Base-by-base conservation (phyloP, 2,329 filamentous ascomycete genomes). In the Epichloe gansuensis region DNA sequence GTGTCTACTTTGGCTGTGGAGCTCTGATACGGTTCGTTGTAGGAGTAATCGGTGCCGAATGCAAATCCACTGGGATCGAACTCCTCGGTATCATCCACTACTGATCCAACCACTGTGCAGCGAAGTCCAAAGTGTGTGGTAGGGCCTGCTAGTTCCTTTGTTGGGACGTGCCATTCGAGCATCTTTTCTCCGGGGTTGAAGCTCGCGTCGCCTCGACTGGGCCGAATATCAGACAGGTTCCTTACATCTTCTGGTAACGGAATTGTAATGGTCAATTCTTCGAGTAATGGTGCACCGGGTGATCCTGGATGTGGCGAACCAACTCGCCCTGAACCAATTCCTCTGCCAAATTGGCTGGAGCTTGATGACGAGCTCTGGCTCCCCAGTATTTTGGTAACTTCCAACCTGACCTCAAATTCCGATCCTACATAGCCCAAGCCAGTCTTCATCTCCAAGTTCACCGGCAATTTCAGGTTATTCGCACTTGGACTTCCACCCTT, bases 351-450 rank as follows among this genome's bases (percentile, higher is more conserved):
- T n/a, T 68, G 64, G 27, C 67, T 68, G 1, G 69, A 59, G 7
- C 62, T 60, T 27, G 62, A 60, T 25, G 43, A 48, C 9, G 66
- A 59, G 35, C 61, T 63, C 17, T 70, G 64, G 38, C 68, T 66
- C 27, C 70, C 66, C 55, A 87, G 84, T 31, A 84, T 74, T 60
- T 78, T 85, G 61, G 82, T 83, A 41, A 89, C 76, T 54, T 82
- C 80, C 25, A 95, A 67, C 49, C 87, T 78, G 47, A 95, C 87
- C 66, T 97, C 90, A 60, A 98, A 97, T 51, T 97, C 93, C 5
- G 84, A 80, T 1, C 87, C 89, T 0, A 71, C 73, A 2, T 78
- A 67, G 0, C 93, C 93, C 3, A 96, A 74, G 0, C 83, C 82
- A 1, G 89, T 91, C 60, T 84, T 85, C 47, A 97, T 80, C 61